Base-by-base conservation (phyloP, 2,329 filamentous ascomycete species). In the Xylaria sp. region DNA sequence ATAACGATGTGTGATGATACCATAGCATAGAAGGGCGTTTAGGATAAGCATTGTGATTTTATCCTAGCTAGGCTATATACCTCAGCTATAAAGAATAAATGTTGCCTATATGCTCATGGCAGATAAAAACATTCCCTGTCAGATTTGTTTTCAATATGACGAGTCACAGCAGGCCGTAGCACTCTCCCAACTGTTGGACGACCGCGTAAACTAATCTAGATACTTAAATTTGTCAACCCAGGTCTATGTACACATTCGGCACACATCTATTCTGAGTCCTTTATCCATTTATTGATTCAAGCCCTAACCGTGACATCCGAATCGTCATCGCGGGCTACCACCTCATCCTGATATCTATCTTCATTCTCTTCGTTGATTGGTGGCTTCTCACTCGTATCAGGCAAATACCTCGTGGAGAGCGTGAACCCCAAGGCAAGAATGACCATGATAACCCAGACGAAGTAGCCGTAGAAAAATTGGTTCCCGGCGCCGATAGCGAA, bases 401-500 rank as follows among this genome's bases (percentile, higher is more conserved):
- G 65, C 19, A 67, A 12, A 14, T 50, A 64, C 9, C 65, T 56
- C 21, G 65, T 63, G 1, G 65, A 67, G 21, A 67, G 4, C 3
- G 65, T 67, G 27, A 67, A 63, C 4, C 65, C 65, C 19, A 51
- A 6, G 1, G 77, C 80, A 3, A 84, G 48, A 0, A 74, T n/a
- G 1, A 85, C 73, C 71, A 90, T 76, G 11, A 90, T 72, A n/a
- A 88, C 73, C 89, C 90, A 92, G 56, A 89, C 86, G 3, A 91
- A 79, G 71, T 94, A 88, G 0, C 92, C 92, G 47, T 84, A 78
- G 0, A 92, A 74, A 63, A 90, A 85, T 69, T 90, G 86, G 14
- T 85, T 84, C 48, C 86, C 84, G 2, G 89, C 88, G 1, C 92
- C 90, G 0, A 88, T 74, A 0, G 93, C 92, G 71, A 89, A 95